A percentile compares a stretch with the other conserved stretches of the same genome.
Conservation (phyloP, 768 basidiomycete genomes). For the Naganishia friedmannii region DNA sequence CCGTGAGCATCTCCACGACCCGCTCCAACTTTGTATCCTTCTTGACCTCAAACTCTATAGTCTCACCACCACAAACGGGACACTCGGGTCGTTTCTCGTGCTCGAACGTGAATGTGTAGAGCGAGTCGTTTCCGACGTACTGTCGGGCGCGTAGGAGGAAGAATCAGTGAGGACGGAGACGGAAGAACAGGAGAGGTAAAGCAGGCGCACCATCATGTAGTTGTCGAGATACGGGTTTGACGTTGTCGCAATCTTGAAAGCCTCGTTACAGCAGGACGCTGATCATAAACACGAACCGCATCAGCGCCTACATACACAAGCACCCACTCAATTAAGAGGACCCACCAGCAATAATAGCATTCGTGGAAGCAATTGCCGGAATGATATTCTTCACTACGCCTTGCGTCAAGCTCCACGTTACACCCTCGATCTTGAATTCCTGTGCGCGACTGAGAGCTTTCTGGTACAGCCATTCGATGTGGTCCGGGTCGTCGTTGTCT, state of each 20-base stretch:
- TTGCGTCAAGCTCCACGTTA: slow-evolving; percentile 95
- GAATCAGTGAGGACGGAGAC: neutral
- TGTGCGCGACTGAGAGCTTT: slow-evolving; percentile 76
- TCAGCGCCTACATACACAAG: neutral
- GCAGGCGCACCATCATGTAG: slow-evolving; percentile 66
- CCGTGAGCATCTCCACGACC: slow-evolving; percentile 80
- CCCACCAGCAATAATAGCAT: slow-evolving; percentile 90
- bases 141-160: slow-evolving; percentile 54
- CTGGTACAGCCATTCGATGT: slow-evolving; percentile 89
- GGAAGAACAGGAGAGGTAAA: neutral
- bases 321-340: neutral
- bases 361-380: slow-evolving; percentile 96
- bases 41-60: slow-evolving; percentile 68
- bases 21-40: slow-evolving; percentile 75
- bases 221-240: slow-evolving; percentile 92
- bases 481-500: slow-evolving; percentile 95
- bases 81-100: slow-evolving; percentile 89
- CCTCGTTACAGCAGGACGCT: slow-evolving; percentile 89
- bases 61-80: slow-evolving; percentile 93
- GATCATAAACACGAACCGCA: slow-evolving; percentile 48
- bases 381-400: slow-evolving; percentile 99
- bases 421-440: slow-evolving; percentile 95
- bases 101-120: slow-evolving; percentile 96
- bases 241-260: slow-evolving; percentile 95
- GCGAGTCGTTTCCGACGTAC: slow-evolving; percentile 92